Base-by-base conservation (phyloP, 371 early-diverging fungal species). In the Saksenaea oblongispora region DNA sequence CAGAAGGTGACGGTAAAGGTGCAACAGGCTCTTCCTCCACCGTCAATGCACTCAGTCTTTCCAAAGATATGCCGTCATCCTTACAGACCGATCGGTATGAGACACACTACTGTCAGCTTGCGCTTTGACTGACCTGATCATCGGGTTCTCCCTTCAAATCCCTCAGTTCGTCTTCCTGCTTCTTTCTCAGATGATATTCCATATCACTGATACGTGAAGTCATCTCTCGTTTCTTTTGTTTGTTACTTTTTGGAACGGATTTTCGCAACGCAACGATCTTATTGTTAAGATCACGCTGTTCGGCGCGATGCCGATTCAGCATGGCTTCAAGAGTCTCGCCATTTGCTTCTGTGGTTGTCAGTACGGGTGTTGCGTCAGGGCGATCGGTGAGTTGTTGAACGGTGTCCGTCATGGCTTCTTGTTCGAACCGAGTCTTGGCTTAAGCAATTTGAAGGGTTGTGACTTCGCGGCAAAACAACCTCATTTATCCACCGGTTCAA, bases 151-250 rank as follows among this genome's bases (percentile, higher is more conserved):
- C 72, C 34, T 71, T 56, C 7, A 69, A 66, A 13, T 72, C 77
- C 18, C 70, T 77, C 15, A 89, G 56, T 63, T 96, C 95, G 17
- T 79, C 67, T 17, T 81, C 88, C 14, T 96, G 97, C 18, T 86
- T 80, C 47, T 76, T 76, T 31, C 65, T 75, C 51, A 91, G 72
- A 58, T 87, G 84, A 8, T 68, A 72, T 68, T 95, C 94, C 65
- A 95, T 67, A n/a, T 70, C 76, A 5, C 86, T 88, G 34, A 93
- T 89, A 24, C 89, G 85, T 2, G 80, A 84, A 5, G 75, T 65
- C 7, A 94, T 83, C 64, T 95, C 95, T 78, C 94, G 88, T 71
- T 95, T 96, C 75, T 90, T 90, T 71, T 87, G 85, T 82, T 95
- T 96, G 78, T 93, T 87, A 26, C 85, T 87, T 70, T 91, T 90